Base-by-base conservation (phyloP, 768 basidiomycete species). In the Galerina sulciceps region DNA sequence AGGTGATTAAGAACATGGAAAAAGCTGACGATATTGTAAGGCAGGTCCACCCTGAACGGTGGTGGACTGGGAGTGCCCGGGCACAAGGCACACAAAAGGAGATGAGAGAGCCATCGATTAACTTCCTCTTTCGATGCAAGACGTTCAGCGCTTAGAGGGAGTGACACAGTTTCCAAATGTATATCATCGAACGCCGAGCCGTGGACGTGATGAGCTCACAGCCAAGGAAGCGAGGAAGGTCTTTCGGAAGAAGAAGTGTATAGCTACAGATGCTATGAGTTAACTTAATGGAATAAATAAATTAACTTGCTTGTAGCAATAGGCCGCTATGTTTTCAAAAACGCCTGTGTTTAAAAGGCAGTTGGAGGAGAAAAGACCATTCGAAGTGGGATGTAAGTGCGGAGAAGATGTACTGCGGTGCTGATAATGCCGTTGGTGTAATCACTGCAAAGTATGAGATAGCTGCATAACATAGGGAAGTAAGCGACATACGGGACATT, bases 21-120 rank as follows among this genome's bases (percentile, higher is more conserved):
- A 59, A 65, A 65, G n/a, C 58, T 50, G 18, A 42, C 53, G 0
- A 65, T 42, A 40, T 65, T 67, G 53, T 49, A 57, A 6, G 64
- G 66, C 17, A 61, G 43, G 26, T 67, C 66, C 36, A 67, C 42
- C 20, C 63, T 54, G 10, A 11, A 37, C 2, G 61, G 63, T 13
- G 59, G 57, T n/a, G 37, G 36, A 3, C 18, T 10, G 4, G 67
- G 38, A n/a, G 40, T 34, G 35, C 58, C 53, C 20, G 22, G 54
- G 55, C 58, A 62, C n/a, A 65, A 40, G n/a, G 53, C 60, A 44
- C 61, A 58, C 11, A 64, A 46, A 8, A 68, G 59, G 2, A 66
- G 53, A 15, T 52, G 53, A 5, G 58, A 40, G 35, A 68, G 61
- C 56, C 61, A 67, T 9, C 38, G 26, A 46, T 60, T 50, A 11